Base-by-base conservation (phyloP, 441 rosid species). In the Dalechampia spathulata region DNA sequence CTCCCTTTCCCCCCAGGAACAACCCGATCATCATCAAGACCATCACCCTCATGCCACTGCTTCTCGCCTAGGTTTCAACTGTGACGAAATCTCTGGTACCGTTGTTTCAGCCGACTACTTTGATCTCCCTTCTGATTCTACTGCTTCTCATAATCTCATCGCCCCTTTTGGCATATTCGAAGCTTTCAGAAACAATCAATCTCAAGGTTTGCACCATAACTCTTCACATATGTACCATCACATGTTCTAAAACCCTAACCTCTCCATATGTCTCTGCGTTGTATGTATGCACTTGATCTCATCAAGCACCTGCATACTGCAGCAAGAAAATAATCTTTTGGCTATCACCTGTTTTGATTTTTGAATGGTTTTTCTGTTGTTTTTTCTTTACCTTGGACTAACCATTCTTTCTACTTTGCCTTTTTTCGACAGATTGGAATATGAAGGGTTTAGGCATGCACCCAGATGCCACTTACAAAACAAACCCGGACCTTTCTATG, bases 1-100 rank as follows among this genome's bases (percentile, higher is more conserved):
- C 69, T 83, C 96, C 57, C 83, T 83, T 49, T 87, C 91, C 44
- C 78, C 85, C 23, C 83, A 78, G 7, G 71, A 75, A 50, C 70
- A 62, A 27, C 73, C 81, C 48, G 66, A 40, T 52, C 65, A 30
- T 30, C 34, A 30, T 30, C 34, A 30, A 30, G 34, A 61, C 61
- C 59, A 65, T 55, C 75, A 69, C 45, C 49, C 76, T 52, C 77
- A 70, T 57, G 60, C 56, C 64, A 64, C 75, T 3, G 75, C 59
- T 48, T 30, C 77, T 64, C 80, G 74, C 26, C 73, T 72, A 52
- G 68, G 75, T 48, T 82, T 68, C 72, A 77, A 73, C 74, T 43
- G 81, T 2, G 62, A 77, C 58, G 72, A 72, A 51, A 63, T 75
- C 65, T 62, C 82, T 3, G 68, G 65, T 6, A 12, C 72, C 44